Evolutionary conservation across 192 early-diverging fungal genomes (phyloP), one percentile per base, ranked within the genome.

Genomic region (Ambispora gerdemannii): DNA sequence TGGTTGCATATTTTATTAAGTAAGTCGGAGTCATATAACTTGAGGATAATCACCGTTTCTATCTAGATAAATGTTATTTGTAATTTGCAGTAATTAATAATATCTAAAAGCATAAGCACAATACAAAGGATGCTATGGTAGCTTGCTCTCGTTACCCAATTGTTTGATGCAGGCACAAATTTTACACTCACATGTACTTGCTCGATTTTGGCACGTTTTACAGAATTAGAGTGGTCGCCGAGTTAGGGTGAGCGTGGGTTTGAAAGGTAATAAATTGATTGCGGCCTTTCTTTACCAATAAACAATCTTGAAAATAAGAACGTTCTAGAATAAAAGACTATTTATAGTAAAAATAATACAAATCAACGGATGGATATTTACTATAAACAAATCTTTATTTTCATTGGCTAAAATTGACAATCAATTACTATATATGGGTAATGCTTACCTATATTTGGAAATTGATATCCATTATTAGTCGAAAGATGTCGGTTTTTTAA

Each of bases 141-240:
- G 92, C 4, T 82, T 98, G 49, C 89, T 98, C 65, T 95, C 93
- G 10, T 72, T 97, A 7, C 73, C 88, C 20, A 81, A 96, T 63
- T 74, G 82, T 10, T 76, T 78, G 13, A 73, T 84, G 30, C 76
- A 22, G 96, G 96, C 0, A 98, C 96, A 30, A 98, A 95, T 81
- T 98, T 98, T 67, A 98, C 96, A n/a, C 81, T 98, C 55, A 91
- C 88, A 2, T 91, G 90, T 68, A 94, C 96, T 2, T 98, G 97
- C 73, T 93, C 95, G 0, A 91, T 98, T 24, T 72, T 98, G n/a
- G 96, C 94, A 13, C 96, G 97, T 74, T 98, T 91, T 77, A 78
- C 78, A 31, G 96, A 98, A 77, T 79, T 97, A 19, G 95, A 97
- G 22, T 98, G 96, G 96, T 95, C 93, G 13, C 83, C 80, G 2